phyloP scores from a whole-genome alignment of 2,329 filamentous ascomycete genomes.

The Sphaerostilbella broomeana region DNA sequence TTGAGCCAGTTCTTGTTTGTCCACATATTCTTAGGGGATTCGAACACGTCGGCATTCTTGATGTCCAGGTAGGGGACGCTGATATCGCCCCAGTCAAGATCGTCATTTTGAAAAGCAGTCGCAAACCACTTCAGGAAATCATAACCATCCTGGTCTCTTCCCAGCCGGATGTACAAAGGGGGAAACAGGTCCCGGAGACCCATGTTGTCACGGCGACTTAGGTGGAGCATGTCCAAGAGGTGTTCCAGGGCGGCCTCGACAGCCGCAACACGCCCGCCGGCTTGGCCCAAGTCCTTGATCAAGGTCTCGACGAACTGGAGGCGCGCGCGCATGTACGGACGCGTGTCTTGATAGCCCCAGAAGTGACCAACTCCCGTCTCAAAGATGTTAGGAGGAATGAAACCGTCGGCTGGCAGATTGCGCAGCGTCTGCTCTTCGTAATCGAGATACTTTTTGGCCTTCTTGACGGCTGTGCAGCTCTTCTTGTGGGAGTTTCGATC shows the following conservation, averaged over 20 bases:
- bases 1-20: background rate
- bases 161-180: constrained; percentile 37
- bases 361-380: constrained; percentile 34
- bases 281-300: constrained; percentile 24
- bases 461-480: constrained; percentile 33
- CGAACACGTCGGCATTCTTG: constrained; percentile 35
- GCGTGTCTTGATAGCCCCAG: constrained; percentile 34
- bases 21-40: constrained; percentile 18
- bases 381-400: constrained; percentile 29
- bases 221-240: constrained; percentile 36
- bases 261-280: constrained; percentile 19
- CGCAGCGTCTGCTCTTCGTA: constrained; percentile 34
- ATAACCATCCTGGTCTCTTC: constrained; percentile 44
- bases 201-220: constrained; percentile 39
- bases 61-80: constrained; percentile 26
- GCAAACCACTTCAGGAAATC: constrained; percentile 35
- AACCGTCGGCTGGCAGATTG: constrained; percentile 20
- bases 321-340: constrained; percentile 37
- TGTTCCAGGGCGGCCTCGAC: constrained; percentile 34
- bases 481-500: constrained; percentile 34
- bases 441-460: constrained; percentile 22
- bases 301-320: constrained; percentile 24
- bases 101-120: constrained; percentile 1
- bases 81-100: constrained; percentile 19
- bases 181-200: constrained; percentile 36